A percentile compares a stretch with the other conserved stretches of the same genome.
phyloP scores from a whole-genome alignment of 1,284 basidiomycete species.

The Stygiomarasmius scandens region DNA sequence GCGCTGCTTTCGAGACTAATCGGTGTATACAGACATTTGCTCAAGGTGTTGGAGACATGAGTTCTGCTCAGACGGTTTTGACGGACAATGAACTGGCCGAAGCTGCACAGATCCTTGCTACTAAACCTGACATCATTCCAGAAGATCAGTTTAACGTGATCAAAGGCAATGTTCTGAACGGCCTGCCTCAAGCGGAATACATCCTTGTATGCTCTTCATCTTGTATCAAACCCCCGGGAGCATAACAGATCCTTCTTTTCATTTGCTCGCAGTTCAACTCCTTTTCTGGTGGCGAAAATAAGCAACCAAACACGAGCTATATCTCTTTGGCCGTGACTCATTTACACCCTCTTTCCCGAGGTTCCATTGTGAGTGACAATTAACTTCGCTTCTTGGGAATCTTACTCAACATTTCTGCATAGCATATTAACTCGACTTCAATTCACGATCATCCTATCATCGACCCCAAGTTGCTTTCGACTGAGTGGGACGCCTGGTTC shows the following conservation, averaged over 20 bases:
- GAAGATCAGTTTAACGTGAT: slow-evolving; percentile 29
- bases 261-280: slow-evolving; percentile 29
- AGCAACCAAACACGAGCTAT: slow-evolving; percentile 32
- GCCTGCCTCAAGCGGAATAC: no score
- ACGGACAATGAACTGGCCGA: slow-evolving; percentile 22
- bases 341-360: slow-evolving; percentile 38
- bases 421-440: slow-evolving; percentile 31
- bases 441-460: slow-evolving; percentile 38
- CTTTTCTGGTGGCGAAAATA: slow-evolving; percentile 28
- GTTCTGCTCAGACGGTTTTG: slow-evolving; percentile 27
- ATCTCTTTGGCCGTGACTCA: slow-evolving; percentile 32
- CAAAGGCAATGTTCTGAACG: slow-evolving; percentile 24
- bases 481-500: slow-evolving; percentile 30
- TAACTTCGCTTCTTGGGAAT: background rate
- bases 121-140: slow-evolving; percentile 27
- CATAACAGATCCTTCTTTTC: slow-evolving; percentile 1
- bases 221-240: no score
- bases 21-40: slow-evolving; percentile 27
- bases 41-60: slow-evolving; percentile 28
- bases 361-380: slow-evolving; percentile 31
- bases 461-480: slow-evolving; percentile 33
- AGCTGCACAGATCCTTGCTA: slow-evolving; percentile 24
- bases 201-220: no score
- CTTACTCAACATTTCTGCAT: background rate
- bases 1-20: background rate